Evolutionary conservation across 2,329 filamentous ascomycete species (phyloP), one percentile per base, ranked within the genome.

Genomic region (Fusarium nisikadoi): DNA sequence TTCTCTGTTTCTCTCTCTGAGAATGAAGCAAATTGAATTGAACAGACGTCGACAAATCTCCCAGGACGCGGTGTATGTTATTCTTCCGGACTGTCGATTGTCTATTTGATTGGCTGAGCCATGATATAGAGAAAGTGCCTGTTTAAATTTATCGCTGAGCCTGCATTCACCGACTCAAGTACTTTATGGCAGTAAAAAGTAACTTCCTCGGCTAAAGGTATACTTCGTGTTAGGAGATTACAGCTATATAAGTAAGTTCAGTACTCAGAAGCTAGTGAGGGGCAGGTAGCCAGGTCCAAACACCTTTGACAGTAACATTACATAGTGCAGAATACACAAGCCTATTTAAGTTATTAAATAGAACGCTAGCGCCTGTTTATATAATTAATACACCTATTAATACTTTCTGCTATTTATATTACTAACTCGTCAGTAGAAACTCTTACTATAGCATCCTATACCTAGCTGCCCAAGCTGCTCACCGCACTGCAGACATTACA

Each of bases 401-500:
- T 39, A 12, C 38, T 8, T n/a, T 17, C 13, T 39, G 20, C 12
- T 12, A 13, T n/a, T 10, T 7, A 12, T 12, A 42, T 8, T 25
- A 25, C 23, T 25, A 25, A 58, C 16, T 27, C 27, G 27, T 6
- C 17, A 2, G 19, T 25, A 25, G 3, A 27, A 19, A 13, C 17
- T 25, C 17, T 25, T 12, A 13, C 1, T 4, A 42, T 2, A 9
- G 20, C 1, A 0, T 2, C 23, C 6, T 17, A 14, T 42, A 6
- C n/a, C n/a, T 13, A 6, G 11, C 23, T 19, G 41, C 41, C n/a
- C 14, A 19, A 6, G 7, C 23, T 19, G 16, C 41, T 43, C 16
- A 43, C 10, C 41, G 41, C 14, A 31, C 13, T 5, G 5, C 45
- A 47, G 14, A 31, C 27, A 29, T 12, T 4, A 3, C 20, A 17